Percentiles rank a stretch among this genome's conserved stretches.
These are phyloP conservation scores for Cladosporium phlei DNA, from an alignment of 2,329 filamentous ascomycete genomes.

Conservation along the genomic window DNA sequence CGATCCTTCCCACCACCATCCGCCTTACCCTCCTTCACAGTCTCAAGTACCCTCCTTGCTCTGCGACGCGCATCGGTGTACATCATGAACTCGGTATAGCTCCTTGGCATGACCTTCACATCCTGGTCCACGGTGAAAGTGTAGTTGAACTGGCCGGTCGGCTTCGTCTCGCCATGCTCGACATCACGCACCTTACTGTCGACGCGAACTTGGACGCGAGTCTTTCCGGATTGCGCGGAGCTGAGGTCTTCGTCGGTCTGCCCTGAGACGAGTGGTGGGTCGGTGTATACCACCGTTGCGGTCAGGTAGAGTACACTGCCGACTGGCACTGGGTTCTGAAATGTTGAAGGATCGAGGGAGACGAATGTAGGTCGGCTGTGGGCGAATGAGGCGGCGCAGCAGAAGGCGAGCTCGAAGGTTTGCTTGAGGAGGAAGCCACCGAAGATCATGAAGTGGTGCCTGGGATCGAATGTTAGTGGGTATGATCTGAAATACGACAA, in stretches of 20 bases:
- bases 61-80: conserved; percentile 58
- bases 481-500: not conserved
- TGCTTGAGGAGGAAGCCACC: conserved; percentile 70
- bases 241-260: conserved; percentile 28
- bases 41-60: conserved; percentile 49
- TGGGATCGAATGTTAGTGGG: not conserved
- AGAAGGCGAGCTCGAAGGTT: conserved; percentile 72
- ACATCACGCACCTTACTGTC: conserved; percentile 69
- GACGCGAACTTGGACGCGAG: conserved; percentile 64
- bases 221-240: conserved; percentile 28
- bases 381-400: conserved; percentile 66
- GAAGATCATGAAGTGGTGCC: conserved; percentile 73
- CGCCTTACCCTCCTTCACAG: conserved; percentile 28
- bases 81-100: conserved; percentile 61
- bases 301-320: conserved; percentile 71
- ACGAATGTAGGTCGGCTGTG: conserved; percentile 67
- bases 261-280: conserved; percentile 49
- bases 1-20: conserved; percentile 27
- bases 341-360: conserved; percentile 67
- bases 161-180: conserved; percentile 62
- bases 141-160: conserved; percentile 72
- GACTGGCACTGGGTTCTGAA: conserved; percentile 70
- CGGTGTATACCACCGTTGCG: conserved; percentile 67
- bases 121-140: conserved; percentile 64
- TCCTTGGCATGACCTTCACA: conserved; percentile 61